Evolutionary conservation across 83 land plant species (phyloP).

Genomic region (Picea abies): DNA sequence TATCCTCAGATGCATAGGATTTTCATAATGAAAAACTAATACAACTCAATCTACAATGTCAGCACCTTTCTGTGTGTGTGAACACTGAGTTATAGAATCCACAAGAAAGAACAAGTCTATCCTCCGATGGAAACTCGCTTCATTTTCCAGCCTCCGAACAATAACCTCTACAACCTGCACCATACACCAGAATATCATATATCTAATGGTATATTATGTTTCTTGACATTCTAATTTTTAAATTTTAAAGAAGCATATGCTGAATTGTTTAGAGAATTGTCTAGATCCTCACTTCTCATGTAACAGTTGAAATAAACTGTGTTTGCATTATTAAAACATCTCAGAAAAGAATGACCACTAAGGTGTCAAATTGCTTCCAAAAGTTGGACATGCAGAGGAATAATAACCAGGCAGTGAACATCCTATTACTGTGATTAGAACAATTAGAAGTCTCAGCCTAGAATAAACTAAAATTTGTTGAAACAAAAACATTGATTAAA

Average conservation of each 20-base stretch:
- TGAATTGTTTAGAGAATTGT: background rate
- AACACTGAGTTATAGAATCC: slow-evolving; percentile 96
- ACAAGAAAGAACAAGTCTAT: slow-evolving; percentile 94
- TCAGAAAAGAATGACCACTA: background rate
- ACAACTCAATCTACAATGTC: background rate
- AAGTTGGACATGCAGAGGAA: background rate
- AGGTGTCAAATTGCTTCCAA: background rate
- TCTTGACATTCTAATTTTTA: too few species aligned
- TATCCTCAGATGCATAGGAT: background rate
- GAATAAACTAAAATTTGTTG: too few species aligned
- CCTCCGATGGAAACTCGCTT: slow-evolving; percentile 84
- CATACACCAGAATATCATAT: background rate
- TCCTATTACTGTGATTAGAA: background rate
- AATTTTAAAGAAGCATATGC: background rate
- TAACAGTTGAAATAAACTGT: background rate
- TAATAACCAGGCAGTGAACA: background rate
- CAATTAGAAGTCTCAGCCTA: too few species aligned
- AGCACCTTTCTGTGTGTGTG: slow-evolving; percentile 82
- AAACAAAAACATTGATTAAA: too few species aligned
- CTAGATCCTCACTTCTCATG: too few species aligned
- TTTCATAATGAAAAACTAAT: slow-evolving; percentile 8
- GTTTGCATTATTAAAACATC: background rate
- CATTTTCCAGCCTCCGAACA: slow-evolving; percentile 78
- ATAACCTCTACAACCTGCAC: slow-evolving; percentile 92
- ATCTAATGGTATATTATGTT: background rate